phyloP scores from a whole-genome alignment of 306 rosid genomes.

The Sechiopsis laciniata region DNA sequence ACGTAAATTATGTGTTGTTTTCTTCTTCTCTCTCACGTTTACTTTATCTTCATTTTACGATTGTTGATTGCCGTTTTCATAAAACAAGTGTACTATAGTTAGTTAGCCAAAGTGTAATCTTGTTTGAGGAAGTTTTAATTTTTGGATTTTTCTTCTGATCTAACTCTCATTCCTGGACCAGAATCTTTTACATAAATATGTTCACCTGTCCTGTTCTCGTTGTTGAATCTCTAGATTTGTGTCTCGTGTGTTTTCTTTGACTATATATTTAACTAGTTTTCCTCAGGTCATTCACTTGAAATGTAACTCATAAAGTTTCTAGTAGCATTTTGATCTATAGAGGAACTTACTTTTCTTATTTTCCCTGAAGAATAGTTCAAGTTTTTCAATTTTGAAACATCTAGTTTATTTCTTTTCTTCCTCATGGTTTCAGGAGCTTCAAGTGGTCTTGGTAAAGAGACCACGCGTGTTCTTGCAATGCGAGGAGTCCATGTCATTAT shows the following conservation, averaged over 20 bases:
- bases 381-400: not conserved
- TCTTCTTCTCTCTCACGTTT: no score
- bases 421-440: constrained; percentile 53
- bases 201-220: not conserved
- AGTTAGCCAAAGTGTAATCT: not conserved
- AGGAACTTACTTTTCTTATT: not conserved
- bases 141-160: not conserved
- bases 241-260: not conserved
- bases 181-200: not conserved
- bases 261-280: not conserved
- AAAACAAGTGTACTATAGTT: no score
- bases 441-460: constrained; percentile 66
- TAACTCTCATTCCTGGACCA: not conserved
- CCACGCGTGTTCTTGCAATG: constrained; percentile 48
- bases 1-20: no score
- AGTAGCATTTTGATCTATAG: not conserved
- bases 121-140: not conserved
- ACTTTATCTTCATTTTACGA: no score
- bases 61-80: no score
- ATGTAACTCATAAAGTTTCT: not conserved
- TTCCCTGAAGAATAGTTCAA: not conserved
- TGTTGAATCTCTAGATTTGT: not conserved
- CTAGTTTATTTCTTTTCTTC: not conserved
- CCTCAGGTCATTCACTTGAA: not conserved
- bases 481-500: constrained; percentile 71